phyloP scores from a whole-genome alignment of 2,329 filamentous ascomycete genomes.

The Scedosporium apiospermum region DNA sequence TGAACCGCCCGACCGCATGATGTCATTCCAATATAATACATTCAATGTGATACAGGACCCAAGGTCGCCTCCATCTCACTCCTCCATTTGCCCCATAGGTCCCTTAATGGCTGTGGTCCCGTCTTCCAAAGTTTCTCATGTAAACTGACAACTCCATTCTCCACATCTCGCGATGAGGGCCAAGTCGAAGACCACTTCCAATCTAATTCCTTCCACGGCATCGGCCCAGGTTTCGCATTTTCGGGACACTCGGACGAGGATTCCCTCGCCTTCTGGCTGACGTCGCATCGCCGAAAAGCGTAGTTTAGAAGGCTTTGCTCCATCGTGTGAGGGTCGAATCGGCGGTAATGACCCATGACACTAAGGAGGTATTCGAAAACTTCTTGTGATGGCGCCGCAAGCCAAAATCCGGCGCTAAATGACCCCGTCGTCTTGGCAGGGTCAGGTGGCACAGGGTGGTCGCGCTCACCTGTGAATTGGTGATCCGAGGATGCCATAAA shows the following conservation, averaged over 20 bases:
- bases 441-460: conserved; percentile 25
- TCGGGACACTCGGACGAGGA: background rate
- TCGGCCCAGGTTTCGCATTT: conserved; percentile 17
- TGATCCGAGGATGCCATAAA: conserved; percentile 24
- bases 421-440: conserved; percentile 13
- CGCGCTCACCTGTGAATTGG: conserved; percentile 16
- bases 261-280: background rate
- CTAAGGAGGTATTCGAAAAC: conserved; percentile 27
- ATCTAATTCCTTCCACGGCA: conserved; percentile 30
- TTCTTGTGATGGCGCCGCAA: conserved; percentile 25
- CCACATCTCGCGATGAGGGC: conserved; percentile 22
- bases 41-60: background rate
- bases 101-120: conserved; percentile 8
- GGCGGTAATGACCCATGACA: conserved; percentile 21
- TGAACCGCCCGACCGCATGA: too few relatives aligned
- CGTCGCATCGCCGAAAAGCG: conserved; percentile 22
- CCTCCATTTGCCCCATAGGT: conserved; percentile 5
- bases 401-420: conserved; percentile 31
- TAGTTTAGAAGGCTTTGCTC: conserved; percentile 35
- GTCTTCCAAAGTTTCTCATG: conserved; percentile 28
- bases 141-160: conserved; percentile 21
- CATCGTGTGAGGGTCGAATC: conserved; percentile 26
- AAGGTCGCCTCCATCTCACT: background rate
- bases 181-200: conserved; percentile 29
- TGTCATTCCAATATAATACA: too few relatives aligned